Evolutionary conservation across 306 rosid genomes (phyloP).

Genomic region (Cucumis cinereus): DNA sequence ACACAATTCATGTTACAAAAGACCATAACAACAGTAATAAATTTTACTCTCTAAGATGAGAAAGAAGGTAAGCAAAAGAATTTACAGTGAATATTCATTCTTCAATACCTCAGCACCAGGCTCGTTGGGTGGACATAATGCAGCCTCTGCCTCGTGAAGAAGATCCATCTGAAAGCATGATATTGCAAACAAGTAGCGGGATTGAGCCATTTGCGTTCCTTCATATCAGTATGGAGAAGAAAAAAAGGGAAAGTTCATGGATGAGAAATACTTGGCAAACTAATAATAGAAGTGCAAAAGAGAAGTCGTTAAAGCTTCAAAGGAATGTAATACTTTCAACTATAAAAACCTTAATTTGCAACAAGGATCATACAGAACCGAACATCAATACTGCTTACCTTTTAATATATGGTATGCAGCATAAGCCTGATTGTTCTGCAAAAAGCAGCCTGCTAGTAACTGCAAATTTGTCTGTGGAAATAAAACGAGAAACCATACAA

Average conservation of each 20-base stretch:
- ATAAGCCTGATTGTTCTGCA: slow-evolving; percentile 77
- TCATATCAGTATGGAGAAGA: slow-evolving; percentile 26
- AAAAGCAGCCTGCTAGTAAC: slow-evolving; percentile 75
- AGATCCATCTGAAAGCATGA: slow-evolving; percentile 97
- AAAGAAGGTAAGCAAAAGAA: neutral
- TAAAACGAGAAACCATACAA: slow-evolving; percentile 6
- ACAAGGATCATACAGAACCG: neutral
- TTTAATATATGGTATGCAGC: slow-evolving; percentile 85
- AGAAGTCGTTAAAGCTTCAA: neutral
- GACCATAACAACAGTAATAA: neutral
- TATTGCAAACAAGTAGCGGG: slow-evolving; percentile 96
- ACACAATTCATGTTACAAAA: neutral
- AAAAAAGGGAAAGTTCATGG: slow-evolving; percentile 14
- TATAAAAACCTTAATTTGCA: neutral
- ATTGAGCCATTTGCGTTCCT: slow-evolving; percentile 92
- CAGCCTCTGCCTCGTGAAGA: slow-evolving; percentile 84
- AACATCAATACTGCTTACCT: slow-evolving; percentile 32
- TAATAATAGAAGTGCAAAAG: slow-evolving; percentile 1
- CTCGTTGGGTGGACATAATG: slow-evolving; percentile 76
- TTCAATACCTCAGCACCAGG: slow-evolving; percentile 65
- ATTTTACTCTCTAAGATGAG: neutral
- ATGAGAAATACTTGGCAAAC: slow-evolving; percentile 17
- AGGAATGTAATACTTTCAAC: neutral
- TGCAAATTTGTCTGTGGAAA: slow-evolving; percentile 65
- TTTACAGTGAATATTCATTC: neutral